Evolutionary conservation across 768 basidiomycete genomes (phyloP).

Genomic region (Tricholoma matsutake): DNA sequence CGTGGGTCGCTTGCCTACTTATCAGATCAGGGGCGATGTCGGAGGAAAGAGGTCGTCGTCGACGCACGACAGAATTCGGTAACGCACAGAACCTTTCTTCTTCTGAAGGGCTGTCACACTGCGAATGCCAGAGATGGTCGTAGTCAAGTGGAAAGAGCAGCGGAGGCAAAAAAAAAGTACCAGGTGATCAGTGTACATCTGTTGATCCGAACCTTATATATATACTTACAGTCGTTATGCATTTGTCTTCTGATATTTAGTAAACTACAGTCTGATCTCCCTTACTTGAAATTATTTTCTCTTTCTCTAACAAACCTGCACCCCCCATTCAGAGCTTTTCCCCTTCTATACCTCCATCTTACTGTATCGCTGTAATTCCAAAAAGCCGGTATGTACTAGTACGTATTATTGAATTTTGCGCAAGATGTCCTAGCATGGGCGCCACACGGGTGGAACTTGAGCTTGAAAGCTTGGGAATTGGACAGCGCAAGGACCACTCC

Average conservation of each 20-base stretch:
- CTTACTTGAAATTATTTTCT: neutral
- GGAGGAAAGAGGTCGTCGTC: constrained; percentile 5
- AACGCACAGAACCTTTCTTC: neutral
- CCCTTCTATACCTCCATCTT: too few species aligned
- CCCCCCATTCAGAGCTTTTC: too few species aligned
- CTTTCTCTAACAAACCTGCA: neutral
- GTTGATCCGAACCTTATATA: constrained; percentile 20
- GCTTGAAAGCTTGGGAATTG: neutral
- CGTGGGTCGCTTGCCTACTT: constrained; percentile 15
- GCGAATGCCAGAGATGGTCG: constrained; percentile 4
- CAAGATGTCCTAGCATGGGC: too few species aligned
- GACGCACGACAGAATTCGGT: constrained; percentile 5
- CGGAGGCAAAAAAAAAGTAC: constrained; percentile 12
- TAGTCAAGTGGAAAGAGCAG: constrained; percentile 6
- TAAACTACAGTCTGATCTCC: neutral
- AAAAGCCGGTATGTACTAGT: too few species aligned
- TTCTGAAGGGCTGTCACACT: neutral
- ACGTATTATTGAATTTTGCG: too few species aligned
- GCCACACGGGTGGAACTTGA: too few species aligned
- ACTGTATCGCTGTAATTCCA: neutral
- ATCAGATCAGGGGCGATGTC: constrained; percentile 20
- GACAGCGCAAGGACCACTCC: neutral
- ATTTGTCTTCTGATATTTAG: constrained; percentile 1
- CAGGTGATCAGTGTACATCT: constrained; percentile 10
- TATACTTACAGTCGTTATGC: neutral